Conservation (phyloP, 805 yeast genomes). For the Suhomyces xylopsoci region DNA sequence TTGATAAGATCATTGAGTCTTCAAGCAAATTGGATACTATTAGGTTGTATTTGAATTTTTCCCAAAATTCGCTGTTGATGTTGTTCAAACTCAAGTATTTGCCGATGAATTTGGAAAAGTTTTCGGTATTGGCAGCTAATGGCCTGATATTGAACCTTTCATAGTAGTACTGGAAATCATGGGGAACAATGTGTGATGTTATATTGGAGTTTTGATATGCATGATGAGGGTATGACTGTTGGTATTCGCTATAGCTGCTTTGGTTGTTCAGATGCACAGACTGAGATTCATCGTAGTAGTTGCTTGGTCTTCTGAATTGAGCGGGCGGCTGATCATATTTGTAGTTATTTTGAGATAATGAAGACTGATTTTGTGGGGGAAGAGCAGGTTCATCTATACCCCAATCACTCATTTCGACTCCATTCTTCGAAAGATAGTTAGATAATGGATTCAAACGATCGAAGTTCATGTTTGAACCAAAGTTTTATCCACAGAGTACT, state of each 20-base stretch:
- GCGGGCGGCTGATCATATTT: background rate
- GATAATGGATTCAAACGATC: constrained; percentile 26
- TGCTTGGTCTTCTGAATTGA: constrained; percentile 2
- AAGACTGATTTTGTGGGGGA: constrained; percentile 7
- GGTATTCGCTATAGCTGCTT: background rate
- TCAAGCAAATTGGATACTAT: constrained; percentile 38
- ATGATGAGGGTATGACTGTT: background rate
- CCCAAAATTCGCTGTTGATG: constrained; percentile 27
- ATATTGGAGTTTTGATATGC: background rate
- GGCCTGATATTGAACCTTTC: constrained; percentile 9
- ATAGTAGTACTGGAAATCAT: constrained; percentile 12
- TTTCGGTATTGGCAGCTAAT: constrained; percentile 15
- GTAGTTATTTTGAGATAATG: background rate
- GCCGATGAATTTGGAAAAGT: constrained; percentile 18
- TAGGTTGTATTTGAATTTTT: constrained; percentile 39
- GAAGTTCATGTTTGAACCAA: constrained; percentile 20
- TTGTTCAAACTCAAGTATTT: constrained; percentile 26
- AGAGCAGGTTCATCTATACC: constrained; percentile 30
- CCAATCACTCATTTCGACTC: constrained; percentile 30
- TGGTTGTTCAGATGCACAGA: constrained; percentile 1
- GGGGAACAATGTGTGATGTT: background rate
- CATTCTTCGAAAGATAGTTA: constrained; percentile 16
- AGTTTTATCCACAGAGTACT: background rate
- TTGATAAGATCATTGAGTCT: constrained; percentile 40
- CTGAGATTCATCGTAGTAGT: background rate